Evolutionary conservation across 768 basidiomycete genomes (phyloP).

Genomic region (Coprinopsis strossmayeri): DNA sequence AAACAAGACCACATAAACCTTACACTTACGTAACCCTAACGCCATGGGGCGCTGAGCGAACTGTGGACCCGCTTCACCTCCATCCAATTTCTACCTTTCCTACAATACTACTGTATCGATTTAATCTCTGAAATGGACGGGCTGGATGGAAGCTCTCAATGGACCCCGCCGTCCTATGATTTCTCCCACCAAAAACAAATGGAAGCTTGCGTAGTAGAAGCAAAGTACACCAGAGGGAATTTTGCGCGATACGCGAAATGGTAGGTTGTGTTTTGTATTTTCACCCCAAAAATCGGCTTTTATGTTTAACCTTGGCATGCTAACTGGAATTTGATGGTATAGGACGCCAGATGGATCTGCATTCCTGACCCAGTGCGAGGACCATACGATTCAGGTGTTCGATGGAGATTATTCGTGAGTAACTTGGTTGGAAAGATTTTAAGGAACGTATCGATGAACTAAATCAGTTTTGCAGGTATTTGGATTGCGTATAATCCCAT

Average conservation of each 20-base stretch:
- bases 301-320: background rate
- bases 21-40: no score
- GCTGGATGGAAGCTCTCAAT: no score
- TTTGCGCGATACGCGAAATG: background rate
- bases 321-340: background rate
- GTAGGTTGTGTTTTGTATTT: background rate
- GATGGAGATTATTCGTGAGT: constrained; percentile 30
- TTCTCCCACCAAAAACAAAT: no score
- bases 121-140: no score
- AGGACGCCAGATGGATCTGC: constrained; percentile 77
- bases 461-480: constrained; percentile 5
- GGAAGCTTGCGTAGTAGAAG: no score
- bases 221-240: no score
- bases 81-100: no score
- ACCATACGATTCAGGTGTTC: constrained; percentile 54
- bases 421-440: background rate
- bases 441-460: background rate
- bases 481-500: background rate
- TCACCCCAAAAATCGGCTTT: background rate
- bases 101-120: no score
- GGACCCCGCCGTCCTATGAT: no score
- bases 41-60: no score
- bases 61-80: no score
- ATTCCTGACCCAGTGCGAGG: constrained; percentile 65
- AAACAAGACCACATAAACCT: no score